phyloP scores from a whole-genome alignment of 2,329 filamentous ascomycete species.

The Trichoderma polysporum region DNA sequence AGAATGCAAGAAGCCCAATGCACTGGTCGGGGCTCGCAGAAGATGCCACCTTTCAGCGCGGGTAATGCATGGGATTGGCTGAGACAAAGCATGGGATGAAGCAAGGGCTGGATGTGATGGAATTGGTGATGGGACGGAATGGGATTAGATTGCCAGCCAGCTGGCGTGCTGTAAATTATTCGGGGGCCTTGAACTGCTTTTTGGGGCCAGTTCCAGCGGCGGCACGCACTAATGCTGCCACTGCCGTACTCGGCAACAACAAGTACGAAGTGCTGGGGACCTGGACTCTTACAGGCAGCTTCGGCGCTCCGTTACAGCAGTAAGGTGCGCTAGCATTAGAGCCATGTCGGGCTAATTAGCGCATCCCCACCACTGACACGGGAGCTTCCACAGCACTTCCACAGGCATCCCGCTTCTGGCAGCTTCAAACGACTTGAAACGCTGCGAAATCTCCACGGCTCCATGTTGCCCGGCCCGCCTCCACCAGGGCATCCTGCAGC shows the following conservation, averaged over 20 bases:
- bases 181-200: not conserved
- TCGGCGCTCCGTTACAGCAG: not conserved
- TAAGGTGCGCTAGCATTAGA: conserved; percentile 10
- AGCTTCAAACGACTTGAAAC: conserved; percentile 21
- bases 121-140: not conserved
- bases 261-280: not conserved
- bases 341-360: conserved; percentile 20
- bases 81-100: not conserved
- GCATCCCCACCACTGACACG: conserved; percentile 19
- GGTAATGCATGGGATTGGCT: not conserved
- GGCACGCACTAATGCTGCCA: conserved; percentile 11
- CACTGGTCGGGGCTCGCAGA: not conserved
- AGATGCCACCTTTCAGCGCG: not conserved
- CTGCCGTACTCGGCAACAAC: not conserved
- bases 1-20: not conserved
- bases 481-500: conserved; percentile 18
- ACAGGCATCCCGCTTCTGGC: conserved; percentile 18
- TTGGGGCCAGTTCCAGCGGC: conserved; percentile 6
- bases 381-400: conserved; percentile 21
- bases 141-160: not conserved
- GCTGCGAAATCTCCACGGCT: conserved; percentile 15
- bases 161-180: not conserved
- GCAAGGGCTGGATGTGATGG: conserved; percentile 3
- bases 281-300: not conserved
- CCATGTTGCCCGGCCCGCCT: conserved; percentile 15